Base-by-base conservation (phyloP, 768 basidiomycete species). In the Lentinula edodes region DNA sequence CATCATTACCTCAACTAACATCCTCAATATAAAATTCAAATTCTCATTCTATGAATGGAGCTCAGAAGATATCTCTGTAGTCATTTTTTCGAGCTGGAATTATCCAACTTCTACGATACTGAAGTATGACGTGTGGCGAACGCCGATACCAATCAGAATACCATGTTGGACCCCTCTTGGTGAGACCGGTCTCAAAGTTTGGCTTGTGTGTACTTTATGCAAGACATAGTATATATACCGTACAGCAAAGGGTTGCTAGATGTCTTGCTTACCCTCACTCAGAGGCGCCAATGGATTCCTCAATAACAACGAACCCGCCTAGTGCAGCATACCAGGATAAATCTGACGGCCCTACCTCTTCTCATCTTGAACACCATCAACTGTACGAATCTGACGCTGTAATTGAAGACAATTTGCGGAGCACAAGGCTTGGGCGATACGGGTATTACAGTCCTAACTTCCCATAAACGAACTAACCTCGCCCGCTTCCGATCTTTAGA, bases 401-500 rank as follows among this genome's bases (percentile, higher is more conserved):
- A 10, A 2, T 28, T 48, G 18, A 48, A 48, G 8, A 23, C 3
- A n/a, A 3, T 8, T 23, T 20, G 10, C 46, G 23, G 18, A 18
- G 9, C 12, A 48, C 46, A 28, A 48, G 46, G 4, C 7, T 28
- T 5, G 46, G 46, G 46, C 18, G 20, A 48, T 48, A 48, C 9
- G 12, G 46, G 46, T 48, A 48, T 9, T 3, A 28, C 28, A 28
- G 28, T 28, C 28, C 39, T 6, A 9, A 41, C 39, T 41, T 41
- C 39, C 28, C 28, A 28, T 28, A 0, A 3, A 9, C 5, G 39
- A 12, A 4, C 23, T 48, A 23, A 15, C 23, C 2, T 5, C 28
- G 5, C 52, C 16, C 52, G 34, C 13, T 38, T 34, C 38, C 5
- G 15, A 52, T 35, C 5, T 35, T 52, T 39, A 73, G 73, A 20